Conservation (phyloP, 75 land plant genomes). For the Sequoiadendron giganteum region DNA sequence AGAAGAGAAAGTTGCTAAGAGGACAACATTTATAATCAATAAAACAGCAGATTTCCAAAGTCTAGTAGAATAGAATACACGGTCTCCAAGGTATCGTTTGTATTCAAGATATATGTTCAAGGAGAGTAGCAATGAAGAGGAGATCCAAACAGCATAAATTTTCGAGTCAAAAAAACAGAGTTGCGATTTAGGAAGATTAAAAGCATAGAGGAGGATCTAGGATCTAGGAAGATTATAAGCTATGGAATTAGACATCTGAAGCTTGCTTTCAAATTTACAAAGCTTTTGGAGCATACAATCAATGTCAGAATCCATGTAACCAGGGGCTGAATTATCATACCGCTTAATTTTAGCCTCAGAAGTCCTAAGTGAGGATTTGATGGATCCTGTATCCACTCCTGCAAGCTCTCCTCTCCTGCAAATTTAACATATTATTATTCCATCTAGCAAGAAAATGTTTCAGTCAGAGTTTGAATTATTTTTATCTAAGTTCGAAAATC, state of each 20-base stretch:
- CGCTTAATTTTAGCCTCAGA: not conserved
- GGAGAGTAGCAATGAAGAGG: not conserved
- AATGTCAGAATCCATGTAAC: not conserved
- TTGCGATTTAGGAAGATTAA: not conserved
- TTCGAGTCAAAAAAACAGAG: not conserved
- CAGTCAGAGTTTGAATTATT: not conserved
- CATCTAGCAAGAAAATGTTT: not conserved
- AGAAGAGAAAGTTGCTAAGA: not conserved
- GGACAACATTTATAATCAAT: not conserved
- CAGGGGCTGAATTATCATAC: not conserved
- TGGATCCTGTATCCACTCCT: slow-evolving; percentile 4
- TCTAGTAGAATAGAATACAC: not conserved
- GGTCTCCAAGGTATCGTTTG: not conserved
- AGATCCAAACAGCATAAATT: not conserved
- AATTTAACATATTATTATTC: not conserved
- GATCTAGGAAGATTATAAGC: not conserved
- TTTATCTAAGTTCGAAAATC: not conserved
- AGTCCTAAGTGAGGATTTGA: not conserved
- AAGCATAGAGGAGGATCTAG: not conserved
- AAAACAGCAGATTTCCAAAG: not conserved
- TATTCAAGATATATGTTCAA: not conserved
- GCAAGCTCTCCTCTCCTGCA: slow-evolving; percentile 5
- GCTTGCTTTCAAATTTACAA: not conserved
- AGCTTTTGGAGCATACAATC: not conserved
- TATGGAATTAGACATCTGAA: not conserved